phyloP scores from a whole-genome alignment of 495 filamentous ascomycete species.

The Penicillium verhagenii region DNA sequence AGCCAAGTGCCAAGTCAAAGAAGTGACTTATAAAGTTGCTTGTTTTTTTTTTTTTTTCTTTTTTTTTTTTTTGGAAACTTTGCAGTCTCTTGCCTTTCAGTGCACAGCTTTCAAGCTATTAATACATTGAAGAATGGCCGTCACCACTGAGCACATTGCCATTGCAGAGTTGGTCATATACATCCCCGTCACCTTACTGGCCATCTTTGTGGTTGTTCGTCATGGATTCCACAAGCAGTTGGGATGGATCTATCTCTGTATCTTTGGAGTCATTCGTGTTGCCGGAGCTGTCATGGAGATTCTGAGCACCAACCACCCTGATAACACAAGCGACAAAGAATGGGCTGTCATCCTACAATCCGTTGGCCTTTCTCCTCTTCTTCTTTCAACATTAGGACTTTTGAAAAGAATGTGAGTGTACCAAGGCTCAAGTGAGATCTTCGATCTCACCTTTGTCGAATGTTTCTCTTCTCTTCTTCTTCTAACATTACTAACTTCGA shows the following conservation, averaged over 20 bases:
- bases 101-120: background rate
- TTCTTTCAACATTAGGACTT: constrained; percentile 14
- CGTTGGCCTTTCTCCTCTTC: constrained; percentile 18
- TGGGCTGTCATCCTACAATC: constrained; percentile 16
- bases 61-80: background rate
- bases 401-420: constrained; percentile 18
- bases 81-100: background rate
- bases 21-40: no score
- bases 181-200: constrained; percentile 11
- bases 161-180: constrained; percentile 19
- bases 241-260: constrained; percentile 20
- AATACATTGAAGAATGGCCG: constrained; percentile 3
- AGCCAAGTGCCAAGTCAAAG: no score
- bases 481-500: background rate
- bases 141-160: constrained; percentile 13
- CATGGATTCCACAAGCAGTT: constrained; percentile 17
- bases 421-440: no score
- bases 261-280: constrained; percentile 14
- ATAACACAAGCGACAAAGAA: constrained; percentile 12
- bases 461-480: no score
- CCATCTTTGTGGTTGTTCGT: constrained; percentile 12
- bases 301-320: constrained; percentile 11
- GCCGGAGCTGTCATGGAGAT: constrained; percentile 15
- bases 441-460: background rate
- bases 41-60: no score